Percentiles rank a stretch among this genome's conserved stretches.
Evolutionary conservation across 495 filamentous ascomycete genomes (phyloP).

Genomic region (Neurospora sp.): DNA sequence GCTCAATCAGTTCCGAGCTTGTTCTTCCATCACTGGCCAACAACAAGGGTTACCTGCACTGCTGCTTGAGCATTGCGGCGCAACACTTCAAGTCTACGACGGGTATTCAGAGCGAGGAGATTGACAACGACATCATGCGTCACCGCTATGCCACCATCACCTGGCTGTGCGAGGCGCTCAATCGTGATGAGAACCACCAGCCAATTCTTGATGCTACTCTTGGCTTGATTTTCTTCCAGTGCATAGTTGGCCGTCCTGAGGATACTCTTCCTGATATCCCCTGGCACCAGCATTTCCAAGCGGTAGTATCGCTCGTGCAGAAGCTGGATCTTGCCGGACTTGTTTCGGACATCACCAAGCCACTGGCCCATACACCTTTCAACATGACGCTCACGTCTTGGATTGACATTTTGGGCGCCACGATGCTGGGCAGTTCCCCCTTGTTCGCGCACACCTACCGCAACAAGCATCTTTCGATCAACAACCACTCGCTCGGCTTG

Average conservation of each 20-base stretch:
- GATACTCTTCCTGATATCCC: slow-evolving; percentile 88
- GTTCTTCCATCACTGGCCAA: slow-evolving; percentile 76
- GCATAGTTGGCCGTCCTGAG: slow-evolving; percentile 75
- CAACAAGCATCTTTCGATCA: slow-evolving; percentile 68
- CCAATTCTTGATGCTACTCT: slow-evolving; percentile 89
- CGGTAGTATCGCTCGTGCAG: slow-evolving; percentile 68
- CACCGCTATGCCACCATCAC: slow-evolving; percentile 85
- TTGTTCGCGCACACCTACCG: slow-evolving; percentile 87
- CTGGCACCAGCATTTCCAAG: slow-evolving; percentile 95
- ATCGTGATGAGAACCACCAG: slow-evolving; percentile 67
- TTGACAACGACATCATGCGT: slow-evolving; percentile 87
- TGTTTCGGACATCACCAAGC: slow-evolving; percentile 46
- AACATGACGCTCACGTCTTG: slow-evolving; percentile 92
- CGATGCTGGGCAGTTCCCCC: slow-evolving; percentile 79
- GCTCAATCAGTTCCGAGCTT: slow-evolving; percentile 63
- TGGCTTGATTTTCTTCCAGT: slow-evolving; percentile 97
- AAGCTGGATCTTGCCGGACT: slow-evolving; percentile 68
- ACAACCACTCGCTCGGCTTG: slow-evolving; percentile 59
- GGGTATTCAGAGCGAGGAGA: slow-evolving; percentile 54
- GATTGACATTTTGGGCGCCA: slow-evolving; percentile 95
- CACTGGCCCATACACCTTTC: slow-evolving; percentile 63
- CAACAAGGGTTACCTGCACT: slow-evolving; percentile 91
- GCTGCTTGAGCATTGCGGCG: slow-evolving; percentile 91
- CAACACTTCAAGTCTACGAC: slow-evolving; percentile 80
- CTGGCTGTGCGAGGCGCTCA: slow-evolving; percentile 74